phyloP scores from a whole-genome alignment of 1,139 yeast species.

The Dujonia santamariae region DNA sequence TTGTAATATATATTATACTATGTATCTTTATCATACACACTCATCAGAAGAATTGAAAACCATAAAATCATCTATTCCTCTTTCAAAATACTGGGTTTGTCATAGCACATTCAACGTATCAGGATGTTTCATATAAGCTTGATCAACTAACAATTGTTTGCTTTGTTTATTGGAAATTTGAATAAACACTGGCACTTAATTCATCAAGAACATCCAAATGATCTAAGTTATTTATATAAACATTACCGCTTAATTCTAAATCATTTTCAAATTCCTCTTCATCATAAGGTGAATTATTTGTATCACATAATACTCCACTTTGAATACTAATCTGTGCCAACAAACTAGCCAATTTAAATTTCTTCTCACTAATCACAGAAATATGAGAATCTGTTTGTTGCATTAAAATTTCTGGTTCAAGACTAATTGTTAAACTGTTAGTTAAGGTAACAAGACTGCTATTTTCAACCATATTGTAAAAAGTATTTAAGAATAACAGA shows the following conservation, averaged over 20 bases:
- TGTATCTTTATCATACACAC: too few relatives aligned
- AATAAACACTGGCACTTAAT: constrained; percentile 85
- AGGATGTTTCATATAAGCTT: too few relatives aligned
- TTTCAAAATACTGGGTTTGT: too few relatives aligned
- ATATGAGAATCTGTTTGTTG: constrained; percentile 13
- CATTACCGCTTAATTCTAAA: constrained; percentile 39
- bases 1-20: too few relatives aligned
- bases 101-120: too few relatives aligned
- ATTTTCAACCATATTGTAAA: constrained; percentile 24
- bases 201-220: constrained; percentile 72
- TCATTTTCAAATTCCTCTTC: constrained; percentile 40
- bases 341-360: constrained; percentile 63
- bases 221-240: constrained; percentile 44
- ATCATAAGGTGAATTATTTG: constrained; percentile 19
- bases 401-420: constrained; percentile 18
- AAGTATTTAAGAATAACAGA: constrained; percentile 27
- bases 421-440: constrained; percentile 22
- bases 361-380: constrained; percentile 18
- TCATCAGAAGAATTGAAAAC: too few relatives aligned
- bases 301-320: constrained; percentile 52
- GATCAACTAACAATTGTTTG: too few relatives aligned
- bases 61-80: too few relatives aligned
- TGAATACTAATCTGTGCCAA: constrained; percentile 69
- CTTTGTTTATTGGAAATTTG: constrained; percentile 66
- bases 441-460: constrained; percentile 27